Evolutionary conservation across 2,329 filamentous ascomycete genomes (phyloP), one percentile per base, ranked within the genome.

Genomic region (Annulohypoxylon truncatum): DNA sequence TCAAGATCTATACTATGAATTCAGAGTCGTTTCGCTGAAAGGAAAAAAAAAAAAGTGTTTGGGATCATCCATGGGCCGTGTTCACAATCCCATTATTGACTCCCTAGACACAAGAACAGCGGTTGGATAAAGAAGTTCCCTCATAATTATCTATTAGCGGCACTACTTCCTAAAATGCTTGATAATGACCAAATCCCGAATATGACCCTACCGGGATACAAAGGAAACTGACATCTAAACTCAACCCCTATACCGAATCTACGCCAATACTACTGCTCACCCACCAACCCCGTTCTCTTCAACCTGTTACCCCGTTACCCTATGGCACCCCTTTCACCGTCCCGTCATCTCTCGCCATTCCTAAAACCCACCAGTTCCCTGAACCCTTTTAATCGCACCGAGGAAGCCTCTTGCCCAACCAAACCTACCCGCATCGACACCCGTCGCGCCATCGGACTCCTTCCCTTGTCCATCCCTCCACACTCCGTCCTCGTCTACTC

Each of bases 401-500:
- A 73, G 48, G 9, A 74, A 4, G 1, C 75, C 75, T 61, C 60
- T 73, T 2, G 66, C 53, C 73, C 73, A 77, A 24, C 66, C 66
- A 18, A 76, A 72, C 18, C 64, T 59, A 2, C 74, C 48, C 75
- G 91, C 48, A 84, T 89, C 3, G 83, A 91, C 65, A 80, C 86
- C 15, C 87, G 91, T 77, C 7, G 72, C 71, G n/a, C 75, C 75
- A 18, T 72, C 47, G 4, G 69, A 80, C 71, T 82, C 76, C 22
- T 81, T 77, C 0, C 84, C 84, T 1, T 80, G 77, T 4, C 76
- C 73, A 72, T 90, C 85, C 66, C 86, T 83, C 89, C 89, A 91
- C 55, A 89, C 83, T 0, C 89, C 89, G 74, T 91, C 89, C 38
- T 70, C 76, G 13, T 73, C 81, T 0, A 86, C 84, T 13, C 78